Evolutionary conservation across 2,329 filamentous ascomycete species (phyloP).

Genomic region (Ophiostoma novo-ulmi): DNA sequence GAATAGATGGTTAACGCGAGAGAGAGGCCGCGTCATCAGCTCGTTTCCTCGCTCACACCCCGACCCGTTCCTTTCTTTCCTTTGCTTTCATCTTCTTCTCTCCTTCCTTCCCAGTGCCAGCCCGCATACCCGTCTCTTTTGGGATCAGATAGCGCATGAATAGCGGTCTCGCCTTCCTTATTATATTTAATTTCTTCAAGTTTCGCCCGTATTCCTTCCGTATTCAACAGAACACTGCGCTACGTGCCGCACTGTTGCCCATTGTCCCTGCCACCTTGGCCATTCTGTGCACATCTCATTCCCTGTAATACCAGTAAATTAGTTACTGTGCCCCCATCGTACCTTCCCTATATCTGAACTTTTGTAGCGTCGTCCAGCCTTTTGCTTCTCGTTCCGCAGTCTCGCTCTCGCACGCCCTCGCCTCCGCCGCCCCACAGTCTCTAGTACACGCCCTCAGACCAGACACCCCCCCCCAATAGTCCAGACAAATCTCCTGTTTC

Average conservation of each 20-base stretch:
- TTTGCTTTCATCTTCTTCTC: not conserved
- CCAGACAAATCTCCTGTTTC: constrained; percentile 23
- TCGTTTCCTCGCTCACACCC: constrained; percentile 19
- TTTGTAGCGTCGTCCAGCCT: not conserved
- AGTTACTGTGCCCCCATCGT: not conserved
- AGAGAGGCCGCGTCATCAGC: constrained; percentile 22
- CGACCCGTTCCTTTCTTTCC: not conserved
- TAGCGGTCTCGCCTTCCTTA: not conserved
- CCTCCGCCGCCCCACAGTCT: constrained; percentile 12
- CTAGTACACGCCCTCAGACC: constrained; percentile 16
- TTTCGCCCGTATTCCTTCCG: not conserved
- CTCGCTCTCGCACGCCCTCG: constrained; percentile 15
- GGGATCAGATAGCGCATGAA: not conserved
- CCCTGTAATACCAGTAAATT: not conserved
- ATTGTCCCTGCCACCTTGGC: not conserved
- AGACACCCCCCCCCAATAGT: constrained; percentile 20
- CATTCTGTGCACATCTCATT: not conserved
- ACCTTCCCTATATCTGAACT: constrained; percentile 10
- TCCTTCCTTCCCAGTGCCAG: constrained; percentile 3
- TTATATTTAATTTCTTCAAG: not conserved
- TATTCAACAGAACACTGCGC: not conserved
- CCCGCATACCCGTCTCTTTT: not conserved
- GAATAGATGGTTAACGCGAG: not conserved
- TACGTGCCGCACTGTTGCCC: not conserved
- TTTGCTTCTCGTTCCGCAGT: not conserved